Evolutionary conservation across 495 filamentous ascomycete genomes (phyloP).

Genomic region (Platismatia glauca): DNA sequence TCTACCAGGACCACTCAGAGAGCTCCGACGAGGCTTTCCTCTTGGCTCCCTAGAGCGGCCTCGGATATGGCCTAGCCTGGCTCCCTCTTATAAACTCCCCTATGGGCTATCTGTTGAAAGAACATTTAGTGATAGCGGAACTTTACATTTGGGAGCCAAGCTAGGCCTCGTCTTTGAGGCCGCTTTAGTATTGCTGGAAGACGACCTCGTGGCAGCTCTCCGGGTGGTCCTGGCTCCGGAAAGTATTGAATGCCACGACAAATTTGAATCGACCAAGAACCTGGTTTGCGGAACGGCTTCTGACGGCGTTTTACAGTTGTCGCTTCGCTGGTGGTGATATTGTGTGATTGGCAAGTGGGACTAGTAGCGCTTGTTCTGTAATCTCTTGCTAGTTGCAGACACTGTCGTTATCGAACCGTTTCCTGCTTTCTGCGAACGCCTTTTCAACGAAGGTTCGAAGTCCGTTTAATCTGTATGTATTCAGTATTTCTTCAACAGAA

Average conservation of each 20-base stretch:
- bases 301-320: background rate
- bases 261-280: background rate
- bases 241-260: constrained; percentile 1
- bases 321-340: too few relatives aligned
- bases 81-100: background rate
- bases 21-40: background rate
- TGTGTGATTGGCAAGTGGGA: background rate
- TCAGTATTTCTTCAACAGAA: constrained; percentile 4
- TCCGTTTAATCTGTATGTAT: background rate
- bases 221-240: background rate
- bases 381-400: background rate
- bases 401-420: background rate
- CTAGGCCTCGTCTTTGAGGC: background rate
- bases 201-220: background rate
- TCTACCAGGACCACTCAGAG: background rate
- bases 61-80: background rate
- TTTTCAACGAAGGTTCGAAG: constrained; percentile 2
- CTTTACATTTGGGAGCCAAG: background rate
- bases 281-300: background rate
- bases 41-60: background rate
- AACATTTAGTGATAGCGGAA: background rate
- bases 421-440: background rate
- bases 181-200: background rate
- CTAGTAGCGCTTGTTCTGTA: background rate
- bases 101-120: background rate